Percentiles rank a stretch among this genome's conserved stretches.
Evolutionary conservation across 2,329 filamentous ascomycete genomes (phyloP).

Genomic region (Fusarium sp.): DNA sequence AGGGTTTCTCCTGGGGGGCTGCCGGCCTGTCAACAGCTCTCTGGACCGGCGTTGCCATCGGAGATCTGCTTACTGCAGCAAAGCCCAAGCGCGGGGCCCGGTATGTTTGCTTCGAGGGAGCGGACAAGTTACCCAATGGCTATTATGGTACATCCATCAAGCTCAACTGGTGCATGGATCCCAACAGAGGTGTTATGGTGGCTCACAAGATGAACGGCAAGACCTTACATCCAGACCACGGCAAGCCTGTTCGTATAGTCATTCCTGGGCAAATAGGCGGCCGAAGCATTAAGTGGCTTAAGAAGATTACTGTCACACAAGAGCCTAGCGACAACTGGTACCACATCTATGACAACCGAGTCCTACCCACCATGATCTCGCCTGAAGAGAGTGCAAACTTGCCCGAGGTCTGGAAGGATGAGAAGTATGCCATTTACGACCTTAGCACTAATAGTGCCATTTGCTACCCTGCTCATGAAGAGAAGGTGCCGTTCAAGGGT

Average conservation of each 20-base stretch:
- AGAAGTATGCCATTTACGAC: conserved; percentile 92
- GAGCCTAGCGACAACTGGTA: conserved; percentile 92
- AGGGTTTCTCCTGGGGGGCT: conserved; percentile 93
- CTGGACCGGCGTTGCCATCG: conserved; percentile 84
- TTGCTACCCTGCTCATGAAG: conserved; percentile 81
- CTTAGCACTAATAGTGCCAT: conserved; percentile 87
- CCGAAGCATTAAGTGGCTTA: conserved; percentile 93
- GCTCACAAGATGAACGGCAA: conserved; percentile 94
- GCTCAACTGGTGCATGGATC: conserved; percentile 87
- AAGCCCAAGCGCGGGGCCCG: conserved; percentile 74
- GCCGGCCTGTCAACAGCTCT: conserved; percentile 87
- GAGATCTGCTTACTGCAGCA: conserved; percentile 74
- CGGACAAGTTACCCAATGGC: conserved; percentile 87
- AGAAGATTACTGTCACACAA: conserved; percentile 79
- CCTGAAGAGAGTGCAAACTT: conserved; percentile 81
- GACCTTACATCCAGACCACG: conserved; percentile 81
- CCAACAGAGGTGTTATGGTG: conserved; percentile 84
- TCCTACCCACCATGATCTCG: conserved; percentile 85
- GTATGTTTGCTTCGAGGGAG: conserved; percentile 92
- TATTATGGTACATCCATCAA: conserved; percentile 90
- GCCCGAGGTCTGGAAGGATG: conserved; percentile 84
- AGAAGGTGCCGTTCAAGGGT: conserved; percentile 64
- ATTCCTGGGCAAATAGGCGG: conserved; percentile 94
- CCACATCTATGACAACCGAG: conserved; percentile 92
- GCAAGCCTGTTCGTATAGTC: conserved; percentile 81